phyloP scores from a whole-genome alignment of 768 basidiomycete genomes.

The Kwoniella botswanensis region DNA sequence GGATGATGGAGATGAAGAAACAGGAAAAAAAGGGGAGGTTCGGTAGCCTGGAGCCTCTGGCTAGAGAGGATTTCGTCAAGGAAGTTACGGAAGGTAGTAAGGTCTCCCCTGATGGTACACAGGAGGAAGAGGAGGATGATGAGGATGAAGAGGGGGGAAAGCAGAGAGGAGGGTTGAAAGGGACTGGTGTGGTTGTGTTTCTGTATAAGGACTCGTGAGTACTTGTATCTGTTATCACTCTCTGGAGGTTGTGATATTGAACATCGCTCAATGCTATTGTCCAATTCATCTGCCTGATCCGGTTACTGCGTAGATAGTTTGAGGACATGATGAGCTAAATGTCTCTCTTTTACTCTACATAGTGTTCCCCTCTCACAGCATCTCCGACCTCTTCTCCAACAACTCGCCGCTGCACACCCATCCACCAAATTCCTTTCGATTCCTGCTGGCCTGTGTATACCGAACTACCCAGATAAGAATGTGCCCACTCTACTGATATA shows the following conservation, averaged over 20 bases:
- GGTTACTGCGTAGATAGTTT: not conserved
- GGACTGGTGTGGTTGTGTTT: slow-evolving; percentile 92
- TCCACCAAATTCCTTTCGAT: slow-evolving; percentile 96
- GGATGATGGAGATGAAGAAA: slow-evolving; percentile 68
- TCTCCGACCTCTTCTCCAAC: slow-evolving; percentile 70
- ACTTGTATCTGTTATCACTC: not conserved
- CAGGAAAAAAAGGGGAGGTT: slow-evolving; percentile 69
- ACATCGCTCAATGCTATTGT: no score
- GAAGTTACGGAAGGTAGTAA: slow-evolving; percentile 94
- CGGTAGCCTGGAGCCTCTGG: slow-evolving; percentile 84
- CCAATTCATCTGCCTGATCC: no score
- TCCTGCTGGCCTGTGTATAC: slow-evolving; percentile 90
- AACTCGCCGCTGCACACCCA: slow-evolving; percentile 80
- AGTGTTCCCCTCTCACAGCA: slow-evolving; percentile 83
- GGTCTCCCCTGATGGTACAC: slow-evolving; percentile 62
- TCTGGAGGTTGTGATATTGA: no score
- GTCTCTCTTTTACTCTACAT: not conserved
- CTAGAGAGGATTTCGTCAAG: slow-evolving; percentile 88
- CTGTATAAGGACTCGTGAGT: slow-evolving; percentile 93
- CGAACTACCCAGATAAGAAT: slow-evolving; percentile 89
- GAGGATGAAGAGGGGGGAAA: slow-evolving; percentile 30
- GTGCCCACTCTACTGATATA: slow-evolving; percentile 92
- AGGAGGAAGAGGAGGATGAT: slow-evolving; percentile 34
- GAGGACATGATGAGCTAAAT: no score
- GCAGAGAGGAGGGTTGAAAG: slow-evolving; percentile 56